Conservation (phyloP, 202 grass and related monocot genomes). For the Digitaria exilis region DNA sequence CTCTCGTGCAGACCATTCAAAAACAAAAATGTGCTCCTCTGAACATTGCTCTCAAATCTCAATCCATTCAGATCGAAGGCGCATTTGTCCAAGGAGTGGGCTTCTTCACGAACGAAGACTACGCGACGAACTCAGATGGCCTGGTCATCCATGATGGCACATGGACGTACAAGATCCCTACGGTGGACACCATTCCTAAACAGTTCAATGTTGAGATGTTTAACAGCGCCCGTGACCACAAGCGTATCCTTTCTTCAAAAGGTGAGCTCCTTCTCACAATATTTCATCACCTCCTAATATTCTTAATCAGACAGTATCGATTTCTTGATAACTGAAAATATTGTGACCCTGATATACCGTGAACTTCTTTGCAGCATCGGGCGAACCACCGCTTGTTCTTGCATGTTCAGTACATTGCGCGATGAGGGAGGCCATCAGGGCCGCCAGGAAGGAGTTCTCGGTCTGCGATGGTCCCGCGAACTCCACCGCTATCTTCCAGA, state of each 20-base stretch:
- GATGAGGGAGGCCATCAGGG: constrained; percentile 58
- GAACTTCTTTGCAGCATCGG: constrained; percentile 46
- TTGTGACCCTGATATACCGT: not conserved
- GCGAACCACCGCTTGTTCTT: constrained; percentile 63
- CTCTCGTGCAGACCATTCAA: too few relatives aligned
- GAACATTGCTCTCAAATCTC: too few relatives aligned
- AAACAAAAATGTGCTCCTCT: too few relatives aligned
- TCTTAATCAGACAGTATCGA: not conserved
- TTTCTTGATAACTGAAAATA: not conserved
- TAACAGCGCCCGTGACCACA: too few relatives aligned
- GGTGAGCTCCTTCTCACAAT: constrained; percentile 21
- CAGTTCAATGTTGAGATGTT: too few relatives aligned
- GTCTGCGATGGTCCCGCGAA: constrained; percentile 2
- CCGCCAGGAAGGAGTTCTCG: constrained; percentile 46
- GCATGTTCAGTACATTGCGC: constrained; percentile 59
- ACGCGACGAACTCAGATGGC: too few relatives aligned
- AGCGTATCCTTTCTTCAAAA: not conserved
- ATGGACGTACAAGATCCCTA: too few relatives aligned
- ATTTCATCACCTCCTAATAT: not conserved
- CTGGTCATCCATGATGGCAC: too few relatives aligned
- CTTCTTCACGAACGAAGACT: too few relatives aligned
- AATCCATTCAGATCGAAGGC: too few relatives aligned
- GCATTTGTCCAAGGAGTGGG: too few relatives aligned
- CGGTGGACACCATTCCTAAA: too few relatives aligned
- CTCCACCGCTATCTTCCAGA: constrained; percentile 44